These are phyloP conservation scores for Fusarium multiceps DNA, from an alignment of 2,329 filamentous ascomycete species.

Conservation along the genomic window DNA sequence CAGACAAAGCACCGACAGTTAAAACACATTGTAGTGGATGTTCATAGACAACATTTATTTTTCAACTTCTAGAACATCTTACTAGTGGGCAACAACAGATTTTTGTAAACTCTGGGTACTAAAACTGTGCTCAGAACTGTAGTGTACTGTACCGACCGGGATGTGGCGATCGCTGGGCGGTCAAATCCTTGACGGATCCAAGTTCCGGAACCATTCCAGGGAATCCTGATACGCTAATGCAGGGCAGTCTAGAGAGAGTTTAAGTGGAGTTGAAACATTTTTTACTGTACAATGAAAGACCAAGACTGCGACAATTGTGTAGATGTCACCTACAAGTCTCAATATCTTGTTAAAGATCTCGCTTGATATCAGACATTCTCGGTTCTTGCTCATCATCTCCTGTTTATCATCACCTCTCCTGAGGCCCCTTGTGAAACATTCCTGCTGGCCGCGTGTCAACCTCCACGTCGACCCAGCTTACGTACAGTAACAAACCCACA, in stretches of 20 bases:
- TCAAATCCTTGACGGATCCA: neutral
- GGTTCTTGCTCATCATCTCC: neutral
- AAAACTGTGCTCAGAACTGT: neutral
- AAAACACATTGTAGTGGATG: too few relatives aligned
- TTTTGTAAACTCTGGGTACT: too few relatives aligned
- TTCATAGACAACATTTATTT: too few relatives aligned
- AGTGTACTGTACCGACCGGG: neutral
- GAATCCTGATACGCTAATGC: slow-evolving; percentile 10
- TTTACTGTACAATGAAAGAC: neutral
- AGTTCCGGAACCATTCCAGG: neutral
- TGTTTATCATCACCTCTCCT: neutral
- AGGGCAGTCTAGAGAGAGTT: slow-evolving; percentile 3
- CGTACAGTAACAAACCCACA: slow-evolving; percentile 22
- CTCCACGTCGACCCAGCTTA: slow-evolving; percentile 19
- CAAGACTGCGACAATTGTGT: neutral
- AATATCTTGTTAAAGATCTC: neutral
- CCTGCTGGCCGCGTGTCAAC: slow-evolving; percentile 28
- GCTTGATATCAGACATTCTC: neutral
- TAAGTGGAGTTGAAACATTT: slow-evolving; percentile 29
- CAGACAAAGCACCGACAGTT: neutral
- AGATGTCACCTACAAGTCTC: neutral
- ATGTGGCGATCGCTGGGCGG: slow-evolving; percentile 9
- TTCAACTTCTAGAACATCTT: neutral
- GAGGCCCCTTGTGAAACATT: neutral
- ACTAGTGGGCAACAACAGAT: too few relatives aligned